A percentile compares a stretch with the other conserved stretches of the same genome.
phyloP scores from a whole-genome alignment of 495 filamentous ascomycete genomes.

The Umbilicaria muhlenbergii region DNA sequence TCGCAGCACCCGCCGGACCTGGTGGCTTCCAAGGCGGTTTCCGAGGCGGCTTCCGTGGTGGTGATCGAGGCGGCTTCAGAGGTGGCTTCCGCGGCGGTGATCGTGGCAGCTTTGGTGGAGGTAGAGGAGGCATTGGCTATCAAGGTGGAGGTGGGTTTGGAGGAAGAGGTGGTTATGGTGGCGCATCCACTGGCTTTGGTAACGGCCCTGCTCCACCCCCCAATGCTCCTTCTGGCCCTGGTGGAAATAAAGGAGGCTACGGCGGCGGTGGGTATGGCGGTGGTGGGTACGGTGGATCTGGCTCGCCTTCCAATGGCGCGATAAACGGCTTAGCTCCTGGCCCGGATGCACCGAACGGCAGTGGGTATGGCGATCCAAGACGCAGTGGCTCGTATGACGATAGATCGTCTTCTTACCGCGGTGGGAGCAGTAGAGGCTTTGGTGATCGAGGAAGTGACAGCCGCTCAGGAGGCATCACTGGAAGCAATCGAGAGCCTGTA shows the following conservation, averaged over 20 bases:
- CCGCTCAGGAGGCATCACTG: conserved; percentile 30
- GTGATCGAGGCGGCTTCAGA: conserved; percentile 35
- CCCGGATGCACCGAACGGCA: conserved; percentile 18
- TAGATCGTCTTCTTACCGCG: conserved; percentile 19
- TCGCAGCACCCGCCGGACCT: conserved; percentile 48
- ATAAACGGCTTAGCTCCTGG: conserved; percentile 15
- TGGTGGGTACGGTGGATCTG: conserved; percentile 26
- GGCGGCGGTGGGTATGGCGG: conserved; percentile 28
- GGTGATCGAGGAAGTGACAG: conserved; percentile 15
- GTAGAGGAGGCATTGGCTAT: conserved; percentile 40
- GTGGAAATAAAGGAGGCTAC: conserved; percentile 39
- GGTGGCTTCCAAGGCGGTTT: conserved; percentile 46
- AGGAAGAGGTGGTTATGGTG: conserved; percentile 27
- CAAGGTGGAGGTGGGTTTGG: conserved; percentile 45
- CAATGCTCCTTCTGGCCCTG: conserved; percentile 69
- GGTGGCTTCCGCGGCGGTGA: conserved; percentile 51
- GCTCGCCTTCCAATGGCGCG: conserved; percentile 17
- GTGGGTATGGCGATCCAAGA: conserved; percentile 25
- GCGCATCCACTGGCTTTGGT: conserved; percentile 28
- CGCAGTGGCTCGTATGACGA: conserved; percentile 19
- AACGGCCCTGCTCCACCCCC: conserved; percentile 39
- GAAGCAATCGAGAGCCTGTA: conserved; percentile 39
- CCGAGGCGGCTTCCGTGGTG: conserved; percentile 35
- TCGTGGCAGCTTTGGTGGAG: conserved; percentile 29
- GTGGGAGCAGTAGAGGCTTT: conserved; percentile 14